These are phyloP conservation scores for Pestalotiopsis sp. DNA, from an alignment of 2,329 filamentous ascomycete species.

Conservation along the genomic window DNA sequence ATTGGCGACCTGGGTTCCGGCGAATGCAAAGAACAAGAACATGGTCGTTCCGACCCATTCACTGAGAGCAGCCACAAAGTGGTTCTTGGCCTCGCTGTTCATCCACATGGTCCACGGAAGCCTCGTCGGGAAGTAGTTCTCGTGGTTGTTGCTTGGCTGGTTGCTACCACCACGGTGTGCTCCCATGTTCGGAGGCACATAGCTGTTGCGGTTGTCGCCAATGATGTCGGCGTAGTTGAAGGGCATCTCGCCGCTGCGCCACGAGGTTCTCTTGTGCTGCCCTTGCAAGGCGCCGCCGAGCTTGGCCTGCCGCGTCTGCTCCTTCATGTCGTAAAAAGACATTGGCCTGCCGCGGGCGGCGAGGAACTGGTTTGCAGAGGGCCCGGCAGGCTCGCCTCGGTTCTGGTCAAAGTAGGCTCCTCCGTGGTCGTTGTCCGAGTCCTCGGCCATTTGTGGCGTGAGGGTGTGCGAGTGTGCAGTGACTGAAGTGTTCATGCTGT, in stretches of 20 bases:
- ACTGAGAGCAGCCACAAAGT: constrained; percentile 35
- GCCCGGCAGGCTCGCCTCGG: not conserved
- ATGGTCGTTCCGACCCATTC: constrained; percentile 42
- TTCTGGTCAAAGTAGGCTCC: constrained; percentile 5
- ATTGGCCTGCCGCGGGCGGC: constrained; percentile 13
- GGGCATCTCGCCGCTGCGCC: constrained; percentile 17
- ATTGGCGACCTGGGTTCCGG: constrained; percentile 40
- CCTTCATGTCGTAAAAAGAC: constrained; percentile 19
- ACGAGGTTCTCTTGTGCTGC: constrained; percentile 8
- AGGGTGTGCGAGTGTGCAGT: not conserved
- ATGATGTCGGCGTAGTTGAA: constrained; percentile 18
- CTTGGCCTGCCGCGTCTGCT: constrained; percentile 13
- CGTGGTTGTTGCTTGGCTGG: not conserved
- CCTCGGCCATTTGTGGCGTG: not conserved
- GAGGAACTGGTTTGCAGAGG: constrained; percentile 13
- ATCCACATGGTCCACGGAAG: constrained; percentile 47
- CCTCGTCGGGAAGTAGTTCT: constrained; percentile 28
- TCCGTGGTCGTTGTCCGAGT: not conserved
- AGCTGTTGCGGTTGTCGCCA: constrained; percentile 15
- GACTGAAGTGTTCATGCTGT: constrained; percentile 7
- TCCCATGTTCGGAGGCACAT: constrained; percentile 15
- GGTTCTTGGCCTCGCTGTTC: constrained; percentile 47
- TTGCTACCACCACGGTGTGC: not conserved
- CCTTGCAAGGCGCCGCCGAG: not conserved
- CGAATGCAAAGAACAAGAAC: constrained; percentile 45